These are phyloP conservation scores for Stachybotrys chartarum DNA, from an alignment of 2,329 filamentous ascomycete genomes.

Conservation along the genomic window DNA sequence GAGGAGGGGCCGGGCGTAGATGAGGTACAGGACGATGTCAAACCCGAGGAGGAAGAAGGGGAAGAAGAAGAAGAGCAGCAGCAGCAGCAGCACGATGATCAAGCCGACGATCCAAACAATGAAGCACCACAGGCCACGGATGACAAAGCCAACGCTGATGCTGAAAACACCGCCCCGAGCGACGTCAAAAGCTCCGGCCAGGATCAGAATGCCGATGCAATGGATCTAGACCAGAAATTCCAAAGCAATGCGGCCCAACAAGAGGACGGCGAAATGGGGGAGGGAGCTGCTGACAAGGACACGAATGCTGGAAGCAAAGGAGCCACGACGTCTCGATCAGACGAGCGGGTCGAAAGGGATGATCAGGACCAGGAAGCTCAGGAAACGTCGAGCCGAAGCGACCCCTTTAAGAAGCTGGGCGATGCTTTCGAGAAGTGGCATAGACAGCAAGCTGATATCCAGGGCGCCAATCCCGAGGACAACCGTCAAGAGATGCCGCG, in stretches of 20 bases:
- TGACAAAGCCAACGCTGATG: conserved; percentile 44
- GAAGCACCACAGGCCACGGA: conserved; percentile 25
- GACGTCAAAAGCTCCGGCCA: conserved; percentile 58
- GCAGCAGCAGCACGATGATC: conserved; percentile 38
- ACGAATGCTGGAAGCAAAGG: conserved; percentile 59
- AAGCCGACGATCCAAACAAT: conserved; percentile 19
- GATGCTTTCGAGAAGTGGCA: conserved; percentile 93
- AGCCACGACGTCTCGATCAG: conserved; percentile 37
- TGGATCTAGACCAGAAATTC: conserved; percentile 55
- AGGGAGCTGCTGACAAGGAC: conserved; percentile 57
- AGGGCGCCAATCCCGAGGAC: conserved; percentile 42
- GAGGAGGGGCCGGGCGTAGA: conserved; percentile 32
- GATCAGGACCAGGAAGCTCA: conserved; percentile 34
- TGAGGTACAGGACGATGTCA: conserved; percentile 40
- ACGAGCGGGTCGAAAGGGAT: conserved; percentile 41
- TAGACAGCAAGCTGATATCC: conserved; percentile 77
- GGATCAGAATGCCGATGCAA: conserved; percentile 56
- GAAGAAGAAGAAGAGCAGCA: conserved; percentile 46
- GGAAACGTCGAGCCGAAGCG: conserved; percentile 37
- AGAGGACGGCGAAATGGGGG: conserved; percentile 59
- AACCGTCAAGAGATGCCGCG: conserved; percentile 28
- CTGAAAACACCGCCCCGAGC: conserved; percentile 57
- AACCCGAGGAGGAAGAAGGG: conserved; percentile 40
- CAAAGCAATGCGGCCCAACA: conserved; percentile 54
- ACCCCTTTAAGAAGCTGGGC: conserved; percentile 90